A percentile compares a stretch with the other conserved stretches of the same genome.
phyloP scores from a whole-genome alignment of 2,329 filamentous ascomycete species.

The Fragosphaeria purpurea region DNA sequence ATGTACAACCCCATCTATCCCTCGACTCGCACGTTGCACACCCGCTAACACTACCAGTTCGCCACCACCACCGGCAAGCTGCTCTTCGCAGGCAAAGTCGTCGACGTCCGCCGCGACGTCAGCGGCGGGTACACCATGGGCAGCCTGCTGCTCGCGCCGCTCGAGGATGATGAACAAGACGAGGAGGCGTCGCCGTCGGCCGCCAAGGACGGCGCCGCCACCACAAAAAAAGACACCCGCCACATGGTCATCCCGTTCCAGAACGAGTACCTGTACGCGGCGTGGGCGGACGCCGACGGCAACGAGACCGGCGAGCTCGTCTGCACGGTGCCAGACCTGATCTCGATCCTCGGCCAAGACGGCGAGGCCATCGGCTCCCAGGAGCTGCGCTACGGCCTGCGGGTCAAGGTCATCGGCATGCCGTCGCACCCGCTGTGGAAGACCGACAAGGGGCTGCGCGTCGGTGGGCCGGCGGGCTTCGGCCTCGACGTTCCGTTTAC shows the following conservation, averaged over 20 bases:
- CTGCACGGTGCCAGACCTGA: conserved; percentile 38
- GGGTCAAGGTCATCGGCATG: conserved; percentile 42
- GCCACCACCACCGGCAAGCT: conserved; percentile 30
- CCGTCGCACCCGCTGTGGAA: conserved; percentile 45
- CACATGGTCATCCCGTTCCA: conserved; percentile 50
- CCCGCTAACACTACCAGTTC: no score
- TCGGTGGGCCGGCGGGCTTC: conserved; percentile 30
- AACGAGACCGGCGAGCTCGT: conserved; percentile 23
- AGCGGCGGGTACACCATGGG: conserved; percentile 40
- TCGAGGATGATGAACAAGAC: conserved; percentile 12
- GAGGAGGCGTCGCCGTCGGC: background rate
- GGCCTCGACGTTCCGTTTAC: conserved; percentile 35
- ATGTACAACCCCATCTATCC: no score
- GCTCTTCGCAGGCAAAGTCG: conserved; percentile 43
- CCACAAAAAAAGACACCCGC: background rate
- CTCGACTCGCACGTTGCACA: no score
- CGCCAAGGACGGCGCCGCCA: background rate
- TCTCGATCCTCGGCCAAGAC: conserved; percentile 36
- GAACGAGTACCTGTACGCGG: conserved; percentile 54
- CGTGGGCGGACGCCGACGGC: conserved; percentile 13
- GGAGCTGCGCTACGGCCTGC: conserved; percentile 42
- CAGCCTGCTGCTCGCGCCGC: conserved; percentile 15
- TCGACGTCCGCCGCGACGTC: conserved; percentile 36
- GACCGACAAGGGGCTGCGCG: conserved; percentile 34
- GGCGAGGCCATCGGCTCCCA: conserved; percentile 40